Base-by-base conservation (phyloP, 2,329 filamentous ascomycete species). In the Ophiocordyceps australis region DNA sequence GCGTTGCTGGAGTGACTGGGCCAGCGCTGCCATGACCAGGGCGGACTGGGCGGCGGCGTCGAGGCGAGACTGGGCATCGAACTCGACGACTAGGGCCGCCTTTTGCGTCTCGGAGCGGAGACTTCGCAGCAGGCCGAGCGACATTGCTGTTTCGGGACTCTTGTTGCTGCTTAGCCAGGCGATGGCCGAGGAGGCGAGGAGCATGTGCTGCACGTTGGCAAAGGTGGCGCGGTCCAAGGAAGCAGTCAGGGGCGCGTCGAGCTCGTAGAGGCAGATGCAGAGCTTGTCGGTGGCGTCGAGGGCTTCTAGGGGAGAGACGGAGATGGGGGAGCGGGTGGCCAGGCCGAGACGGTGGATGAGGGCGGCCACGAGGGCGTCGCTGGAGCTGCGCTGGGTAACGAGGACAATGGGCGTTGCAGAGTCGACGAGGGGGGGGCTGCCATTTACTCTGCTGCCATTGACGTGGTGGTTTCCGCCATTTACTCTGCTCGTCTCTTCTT, bases 21-120 rank as follows among this genome's bases (percentile, higher is more conserved):
- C 35, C 12, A 42, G 20, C 1, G 39, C 42, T 5, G 28, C 29
- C 1, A 53, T 30, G 18, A 56, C 43, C 8, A 52, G 42, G 8
- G 41, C 39, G 0, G 44, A 46, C 2, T 40, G 45, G 5, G 40
- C 41, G 9, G 35, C 32, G 11, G 37, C 30, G 9, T 43, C 35
- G 10, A 50, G 40, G 11, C 37, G 26, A 7, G 49, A 47, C 7
- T 38, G 33, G 4, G 48, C 49, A 18, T 62, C 54, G 2, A 63
- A 39, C 25, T 62, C 58, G 0, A 64, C 40, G 2, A 52, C 59
- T 1, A 54, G 53, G 11, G 57, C 54, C 9, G 45, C 46, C 24
- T 58, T 50, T 14, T 48, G 46, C 2, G 53, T 51, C 34, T 62
- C 59, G 2, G 58, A 59, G 1, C 58, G 55, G 14, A 62, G 45